Evolutionary conservation across 208 protist species (phyloP).

Genomic region (Vickermania spadyakhi): DNA sequence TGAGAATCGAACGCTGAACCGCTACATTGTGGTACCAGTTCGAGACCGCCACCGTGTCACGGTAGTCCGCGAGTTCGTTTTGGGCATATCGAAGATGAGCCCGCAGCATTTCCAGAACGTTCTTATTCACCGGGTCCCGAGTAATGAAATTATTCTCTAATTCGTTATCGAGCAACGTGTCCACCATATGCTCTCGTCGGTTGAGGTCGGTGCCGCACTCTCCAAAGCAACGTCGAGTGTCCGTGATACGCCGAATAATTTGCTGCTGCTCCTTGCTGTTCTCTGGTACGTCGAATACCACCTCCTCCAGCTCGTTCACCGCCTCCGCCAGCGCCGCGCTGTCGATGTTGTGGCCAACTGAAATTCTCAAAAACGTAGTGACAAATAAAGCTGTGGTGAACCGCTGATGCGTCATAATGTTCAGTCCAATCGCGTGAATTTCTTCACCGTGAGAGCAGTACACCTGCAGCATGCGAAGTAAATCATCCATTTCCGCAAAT

Average conservation of each 20-base stretch:
- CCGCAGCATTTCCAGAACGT: constrained; percentile 48
- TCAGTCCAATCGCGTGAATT: neutral
- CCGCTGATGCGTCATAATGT: constrained; percentile 6
- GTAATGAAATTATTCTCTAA: constrained; percentile 51
- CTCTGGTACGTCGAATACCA: constrained; percentile 50
- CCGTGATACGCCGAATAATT: constrained; percentile 71
- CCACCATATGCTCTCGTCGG: constrained; percentile 57
- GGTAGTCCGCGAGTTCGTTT: constrained; percentile 68
- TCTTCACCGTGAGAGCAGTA: constrained; percentile 29
- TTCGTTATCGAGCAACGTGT: constrained; percentile 49
- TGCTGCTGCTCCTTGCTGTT: constrained; percentile 30
- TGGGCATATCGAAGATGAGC: constrained; percentile 57
- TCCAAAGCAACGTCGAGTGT: constrained; percentile 69
- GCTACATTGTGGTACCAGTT: constrained; percentile 86
- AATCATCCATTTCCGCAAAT: constrained; percentile 78
- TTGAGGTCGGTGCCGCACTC: constrained; percentile 71
- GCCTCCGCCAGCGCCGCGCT: constrained; percentile 52
- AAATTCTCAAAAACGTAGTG: constrained; percentile 64
- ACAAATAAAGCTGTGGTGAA: constrained; percentile 71
- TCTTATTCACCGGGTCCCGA: constrained; percentile 26
- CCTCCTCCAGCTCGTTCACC: constrained; percentile 57
- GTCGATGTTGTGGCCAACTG: constrained; percentile 73
- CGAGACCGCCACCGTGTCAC: constrained; percentile 67
- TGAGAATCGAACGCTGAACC: constrained; percentile 54
- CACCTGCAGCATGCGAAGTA: constrained; percentile 69